Conservation (phyloP, 441 rosid species). For the Viola pubescens region DNA sequence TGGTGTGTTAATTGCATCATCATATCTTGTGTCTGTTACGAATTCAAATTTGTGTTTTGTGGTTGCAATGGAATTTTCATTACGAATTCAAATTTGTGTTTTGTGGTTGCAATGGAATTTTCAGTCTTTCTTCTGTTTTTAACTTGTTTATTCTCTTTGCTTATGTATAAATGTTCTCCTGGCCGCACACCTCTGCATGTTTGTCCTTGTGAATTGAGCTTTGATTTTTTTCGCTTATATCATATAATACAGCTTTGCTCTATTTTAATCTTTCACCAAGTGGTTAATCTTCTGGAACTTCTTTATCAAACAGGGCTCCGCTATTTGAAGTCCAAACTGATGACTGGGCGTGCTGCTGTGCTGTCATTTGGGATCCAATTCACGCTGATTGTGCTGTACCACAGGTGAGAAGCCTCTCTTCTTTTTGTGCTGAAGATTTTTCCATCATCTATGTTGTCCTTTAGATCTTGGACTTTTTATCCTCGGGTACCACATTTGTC, state of each 20-base stretch:
- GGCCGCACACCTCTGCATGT: neutral
- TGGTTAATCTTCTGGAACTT: neutral
- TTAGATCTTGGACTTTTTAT: neutral
- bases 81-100: no score
- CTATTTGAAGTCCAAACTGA: constrained; percentile 80
- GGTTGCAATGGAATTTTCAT: no score
- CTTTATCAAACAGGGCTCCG: constrained; percentile 62
- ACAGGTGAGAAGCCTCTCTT: constrained; percentile 43
- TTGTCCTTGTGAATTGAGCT: neutral
- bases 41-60: no score
- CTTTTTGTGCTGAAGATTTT: neutral
- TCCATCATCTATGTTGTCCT: neutral
- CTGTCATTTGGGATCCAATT: constrained; percentile 72
- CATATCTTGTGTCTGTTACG: no score
- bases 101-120: no score
- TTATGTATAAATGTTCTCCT: neutral
- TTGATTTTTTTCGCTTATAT: neutral
- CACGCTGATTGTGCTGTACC: constrained; percentile 86
- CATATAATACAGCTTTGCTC: neutral
- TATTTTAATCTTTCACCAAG: neutral
- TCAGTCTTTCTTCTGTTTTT: no score
- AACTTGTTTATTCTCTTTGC: neutral
- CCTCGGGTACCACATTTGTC: no score
- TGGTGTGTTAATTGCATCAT: no score
- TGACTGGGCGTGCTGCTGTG: constrained; percentile 88